A percentile compares a stretch with the other conserved stretches of the same genome.
Evolutionary conservation across 2,329 filamentous ascomycete genomes (phyloP).

Genomic region (Magnaporthales sp.): DNA sequence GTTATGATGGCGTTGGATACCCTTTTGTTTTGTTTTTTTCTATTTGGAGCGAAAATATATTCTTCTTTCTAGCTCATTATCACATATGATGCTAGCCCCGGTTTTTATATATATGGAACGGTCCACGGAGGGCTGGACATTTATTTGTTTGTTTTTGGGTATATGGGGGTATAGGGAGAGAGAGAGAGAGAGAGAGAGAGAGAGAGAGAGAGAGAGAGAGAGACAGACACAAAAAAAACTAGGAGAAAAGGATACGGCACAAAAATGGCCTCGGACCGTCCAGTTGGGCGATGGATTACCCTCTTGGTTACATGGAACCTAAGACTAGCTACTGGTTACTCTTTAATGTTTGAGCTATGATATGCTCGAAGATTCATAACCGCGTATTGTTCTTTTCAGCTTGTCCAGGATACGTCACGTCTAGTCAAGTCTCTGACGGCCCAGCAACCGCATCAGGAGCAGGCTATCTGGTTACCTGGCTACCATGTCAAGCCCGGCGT

Average conservation of each 20-base stretch:
- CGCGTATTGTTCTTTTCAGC: neutral
- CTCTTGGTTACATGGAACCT: neutral
- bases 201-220: neutral
- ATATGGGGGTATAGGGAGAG: neutral
- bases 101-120: neutral
- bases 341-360: neutral
- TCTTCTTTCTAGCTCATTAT: neutral
- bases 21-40: neutral
- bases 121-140: neutral
- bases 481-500: too few species aligned
- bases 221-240: too few species aligned
- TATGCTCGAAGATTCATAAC: neutral
- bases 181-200: neutral
- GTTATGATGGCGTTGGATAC: neutral
- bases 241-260: neutral
- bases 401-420: neutral
- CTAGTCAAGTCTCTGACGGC: too few species aligned
- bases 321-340: neutral
- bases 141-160: neutral
- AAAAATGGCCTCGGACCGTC: neutral
- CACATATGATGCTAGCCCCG: neutral
- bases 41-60: neutral
- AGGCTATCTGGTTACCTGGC: too few species aligned
- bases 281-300: neutral
- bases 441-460: neutral